phyloP scores from a whole-genome alignment of 176 grass and related monocot species.

The Phoenix dactylifera region DNA sequence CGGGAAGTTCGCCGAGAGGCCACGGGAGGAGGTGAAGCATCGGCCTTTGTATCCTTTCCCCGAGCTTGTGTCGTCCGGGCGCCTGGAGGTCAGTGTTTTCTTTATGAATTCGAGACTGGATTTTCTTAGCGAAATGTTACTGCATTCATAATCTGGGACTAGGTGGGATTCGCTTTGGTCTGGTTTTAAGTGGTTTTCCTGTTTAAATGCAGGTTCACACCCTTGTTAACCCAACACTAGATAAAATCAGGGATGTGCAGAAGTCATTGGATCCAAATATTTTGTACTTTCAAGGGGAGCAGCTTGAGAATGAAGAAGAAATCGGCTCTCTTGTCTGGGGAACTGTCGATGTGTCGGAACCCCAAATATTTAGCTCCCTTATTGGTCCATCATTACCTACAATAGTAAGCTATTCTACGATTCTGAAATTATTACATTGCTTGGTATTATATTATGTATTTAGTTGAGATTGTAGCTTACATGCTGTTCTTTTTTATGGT shows the following conservation, averaged over 20 bases:
- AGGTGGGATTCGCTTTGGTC: too few species aligned
- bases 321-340: slow-evolving; percentile 62
- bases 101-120: background rate
- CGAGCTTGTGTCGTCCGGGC: slow-evolving; percentile 38
- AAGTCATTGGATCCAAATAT: slow-evolving; percentile 35
- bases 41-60: slow-evolving; percentile 37
- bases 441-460: too few species aligned
- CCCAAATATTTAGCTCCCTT: slow-evolving; percentile 29
- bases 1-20: slow-evolving; percentile 25
- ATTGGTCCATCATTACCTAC: slow-evolving; percentile 42
- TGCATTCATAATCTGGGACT: too few species aligned
- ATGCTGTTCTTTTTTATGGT: too few species aligned
- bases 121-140: too few species aligned
- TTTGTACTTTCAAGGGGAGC: slow-evolving; percentile 51
- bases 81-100: slow-evolving; percentile 31
- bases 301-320: slow-evolving; percentile 45
- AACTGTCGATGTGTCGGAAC: slow-evolving; percentile 40
- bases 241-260: slow-evolving; percentile 46
- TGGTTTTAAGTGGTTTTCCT: too few species aligned
- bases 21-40: slow-evolving; percentile 13
- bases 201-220: slow-evolving; percentile 45
- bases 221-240: slow-evolving; percentile 46
- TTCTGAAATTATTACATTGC: too few species aligned
- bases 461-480: too few species aligned
- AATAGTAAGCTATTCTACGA: slow-evolving; percentile 36